Percentiles rank a stretch among this genome's conserved stretches.
Evolutionary conservation across 305 asterid genomes (phyloP).

Genomic region (Fraxinus sp.): DNA sequence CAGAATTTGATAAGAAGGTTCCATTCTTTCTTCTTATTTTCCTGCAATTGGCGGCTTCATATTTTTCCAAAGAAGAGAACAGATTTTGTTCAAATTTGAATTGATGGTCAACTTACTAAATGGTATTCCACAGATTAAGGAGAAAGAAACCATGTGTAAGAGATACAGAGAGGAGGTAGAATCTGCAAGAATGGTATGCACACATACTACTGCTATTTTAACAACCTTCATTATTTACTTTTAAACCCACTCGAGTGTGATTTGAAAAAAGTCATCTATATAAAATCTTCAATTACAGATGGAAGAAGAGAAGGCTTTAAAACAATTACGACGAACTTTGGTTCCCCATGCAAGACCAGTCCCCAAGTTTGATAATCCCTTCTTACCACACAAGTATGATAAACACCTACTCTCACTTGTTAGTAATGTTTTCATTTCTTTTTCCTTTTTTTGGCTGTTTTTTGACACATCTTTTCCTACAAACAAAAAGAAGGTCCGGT

Average conservation of each 20-base stretch:
- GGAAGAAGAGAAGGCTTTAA: conserved; percentile 94
- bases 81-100: background rate
- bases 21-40: background rate
- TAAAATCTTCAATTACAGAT: conserved; percentile 36
- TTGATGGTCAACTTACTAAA: conserved; percentile 23
- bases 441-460: background rate
- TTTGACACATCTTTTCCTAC: background rate
- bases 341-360: conserved; percentile 83
- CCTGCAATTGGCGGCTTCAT: background rate
- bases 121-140: conserved; percentile 55
- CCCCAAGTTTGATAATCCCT: conserved; percentile 72
- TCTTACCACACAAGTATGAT: conserved; percentile 74
- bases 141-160: conserved; percentile 73
- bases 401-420: background rate
- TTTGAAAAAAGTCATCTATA: background rate
- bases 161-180: conserved; percentile 89
- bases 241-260: background rate
- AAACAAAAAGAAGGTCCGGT: conserved; percentile 45
- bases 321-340: conserved; percentile 72
- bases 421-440: background rate
- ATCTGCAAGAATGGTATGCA: conserved; percentile 64
- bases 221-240: background rate
- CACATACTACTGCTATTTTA: background rate
- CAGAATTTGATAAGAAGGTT: conserved; percentile 86
- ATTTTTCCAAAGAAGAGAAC: background rate